Evolutionary conservation across 2,329 filamentous ascomycete genomes (phyloP), one percentile per base, ranked within the genome.

Genomic region (Xylariaceae sp.): DNA sequence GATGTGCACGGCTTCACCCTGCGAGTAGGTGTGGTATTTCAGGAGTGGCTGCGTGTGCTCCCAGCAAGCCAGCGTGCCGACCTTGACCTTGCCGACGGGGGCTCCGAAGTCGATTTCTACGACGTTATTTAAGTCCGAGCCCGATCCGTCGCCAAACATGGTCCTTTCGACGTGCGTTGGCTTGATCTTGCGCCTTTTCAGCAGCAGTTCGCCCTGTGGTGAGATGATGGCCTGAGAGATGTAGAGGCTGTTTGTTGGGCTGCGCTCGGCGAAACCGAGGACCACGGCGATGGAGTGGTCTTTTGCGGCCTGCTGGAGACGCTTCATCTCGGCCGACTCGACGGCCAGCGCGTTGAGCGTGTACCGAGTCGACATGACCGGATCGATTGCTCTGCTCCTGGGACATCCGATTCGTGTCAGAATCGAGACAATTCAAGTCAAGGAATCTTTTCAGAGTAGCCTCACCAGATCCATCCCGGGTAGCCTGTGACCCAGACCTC

Each of bases 121-220:
- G 1, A 81, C 78, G 39, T 70, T 76, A 4, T 68, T 65, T 3
- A 82, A 65, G 13, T 72, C 73, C 2, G 72, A 65, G 0, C 72
- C 75, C 0, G 68, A 67, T 0, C 75, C 75, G 45, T 82, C 80
- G 1, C 79, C 80, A 35, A 77, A 83, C 13, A 82, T 62, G 2
- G 77, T 78, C 0, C 78, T 74, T 66, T 82, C 80, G 72, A 82
- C 77, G 56, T 82, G 78, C 0, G 79, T 82, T 0, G 79, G 76
- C 66, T 82, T 82, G 63, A 82, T 72, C 69, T 83, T 82, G 17
- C 77, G 73, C 4, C 78, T 74, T 13, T 42, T 42, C 37, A 42
- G 2, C 4, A 42, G 37, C 37, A 42, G 5, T 13, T 42, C 37
- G 1, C 79, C 78, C 18, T 75, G 67, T 0, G 71, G 66, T 0